Conservation (phyloP, 1,284 basidiomycete species). For the Coriolopsis trogii region DNA sequence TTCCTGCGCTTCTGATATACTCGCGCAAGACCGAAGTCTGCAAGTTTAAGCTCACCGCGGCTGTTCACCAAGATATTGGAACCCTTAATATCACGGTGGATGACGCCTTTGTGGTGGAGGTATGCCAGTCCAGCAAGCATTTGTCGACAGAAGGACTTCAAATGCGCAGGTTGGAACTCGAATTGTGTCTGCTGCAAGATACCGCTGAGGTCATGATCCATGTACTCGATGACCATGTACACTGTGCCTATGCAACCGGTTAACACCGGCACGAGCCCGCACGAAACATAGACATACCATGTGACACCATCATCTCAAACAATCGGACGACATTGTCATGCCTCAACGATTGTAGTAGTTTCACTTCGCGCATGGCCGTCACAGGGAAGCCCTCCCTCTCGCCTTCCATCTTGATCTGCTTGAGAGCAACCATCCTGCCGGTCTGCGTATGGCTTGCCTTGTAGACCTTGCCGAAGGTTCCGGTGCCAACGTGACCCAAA, state of each 20-base stretch:
- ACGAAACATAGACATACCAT: too few relatives aligned
- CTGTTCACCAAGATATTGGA: constrained; percentile 98
- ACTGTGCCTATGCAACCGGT: constrained; percentile 88
- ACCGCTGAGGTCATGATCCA: constrained; percentile 98
- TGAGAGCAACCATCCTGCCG: constrained; percentile 85
- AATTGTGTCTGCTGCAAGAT: constrained; percentile 91
- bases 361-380: constrained; percentile 99
- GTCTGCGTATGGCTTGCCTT: constrained; percentile 88
- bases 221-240: constrained; percentile 99
- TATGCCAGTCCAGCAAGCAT: constrained; percentile 94
- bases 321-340: constrained; percentile 91
- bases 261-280: too few relatives aligned
- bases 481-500: constrained; percentile 95
- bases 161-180: constrained; percentile 81
- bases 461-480: constrained; percentile 99
- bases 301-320: constrained; percentile 98
- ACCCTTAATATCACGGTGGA: constrained; percentile 98
- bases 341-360: constrained; percentile 88
- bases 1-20: constrained; percentile 91
- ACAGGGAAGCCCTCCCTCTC: constrained; percentile 99
- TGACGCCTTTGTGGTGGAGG: constrained; percentile 92
- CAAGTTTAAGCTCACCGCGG: constrained; percentile 92
- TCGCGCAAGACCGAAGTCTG: constrained; percentile 97
- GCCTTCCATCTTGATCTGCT: constrained; percentile 97
- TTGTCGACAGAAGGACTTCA: constrained; percentile 94